A percentile compares a stretch with the other conserved stretches of the same genome.
phyloP scores from a whole-genome alignment of 2,329 filamentous ascomycete species.

The Cadophora luteo-olivacea region DNA sequence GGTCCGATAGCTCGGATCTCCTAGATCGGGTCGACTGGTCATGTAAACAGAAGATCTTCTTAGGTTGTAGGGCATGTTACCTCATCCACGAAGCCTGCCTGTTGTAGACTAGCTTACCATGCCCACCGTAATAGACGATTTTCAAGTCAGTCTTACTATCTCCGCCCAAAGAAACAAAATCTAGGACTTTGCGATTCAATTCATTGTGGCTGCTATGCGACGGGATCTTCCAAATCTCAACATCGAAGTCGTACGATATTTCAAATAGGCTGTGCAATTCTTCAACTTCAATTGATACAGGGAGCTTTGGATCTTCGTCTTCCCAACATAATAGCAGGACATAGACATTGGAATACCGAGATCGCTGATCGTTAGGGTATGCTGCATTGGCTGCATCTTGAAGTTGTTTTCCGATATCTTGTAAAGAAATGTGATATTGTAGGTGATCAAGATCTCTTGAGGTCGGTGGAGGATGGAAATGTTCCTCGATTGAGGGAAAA shows the following conservation, averaged over 20 bases:
- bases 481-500: background rate
- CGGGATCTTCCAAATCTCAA: slow-evolving; percentile 64
- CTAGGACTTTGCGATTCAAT: slow-evolving; percentile 60
- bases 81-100: slow-evolving; percentile 67
- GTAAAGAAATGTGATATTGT: background rate
- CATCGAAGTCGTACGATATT: slow-evolving; percentile 62
- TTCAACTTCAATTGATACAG: slow-evolving; percentile 57
- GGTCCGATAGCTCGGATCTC: slow-evolving; percentile 15
- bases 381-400: background rate
- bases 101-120: slow-evolving; percentile 59
- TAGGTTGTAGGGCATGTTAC: slow-evolving; percentile 46
- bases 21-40: slow-evolving; percentile 3
- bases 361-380: background rate
- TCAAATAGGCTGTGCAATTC: slow-evolving; percentile 60
- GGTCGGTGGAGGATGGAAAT: background rate
- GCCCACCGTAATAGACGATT: slow-evolving; percentile 67
- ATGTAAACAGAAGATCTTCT: background rate
- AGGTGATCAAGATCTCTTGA: background rate
- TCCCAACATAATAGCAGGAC: slow-evolving; percentile 66
- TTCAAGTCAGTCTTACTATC: slow-evolving; percentile 61
- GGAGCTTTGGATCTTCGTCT: slow-evolving; percentile 52
- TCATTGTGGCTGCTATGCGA: slow-evolving; percentile 60
- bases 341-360: slow-evolving; percentile 58
- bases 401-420: background rate
- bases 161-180: slow-evolving; percentile 56